A percentile compares a stretch with the other conserved stretches of the same genome.
These are phyloP conservation scores for Mucor indicus DNA, from an alignment of 371 early-diverging fungal genomes.

Conservation along the genomic window DNA sequence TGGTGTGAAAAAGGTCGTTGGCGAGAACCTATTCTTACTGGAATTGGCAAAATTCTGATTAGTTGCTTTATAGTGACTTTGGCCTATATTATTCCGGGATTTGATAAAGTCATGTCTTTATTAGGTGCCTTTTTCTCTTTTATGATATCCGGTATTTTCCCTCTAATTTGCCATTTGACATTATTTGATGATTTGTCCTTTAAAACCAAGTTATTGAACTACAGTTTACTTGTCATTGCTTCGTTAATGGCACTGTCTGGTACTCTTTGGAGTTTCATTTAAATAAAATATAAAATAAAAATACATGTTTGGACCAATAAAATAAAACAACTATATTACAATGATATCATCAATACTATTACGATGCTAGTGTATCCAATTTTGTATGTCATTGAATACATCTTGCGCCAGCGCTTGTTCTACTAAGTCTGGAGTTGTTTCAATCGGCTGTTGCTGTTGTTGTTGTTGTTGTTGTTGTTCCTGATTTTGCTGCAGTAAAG, in stretches of 20 bases:
- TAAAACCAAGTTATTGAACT: constrained; percentile 7
- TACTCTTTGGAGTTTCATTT: constrained; percentile 32
- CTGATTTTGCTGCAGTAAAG: background rate
- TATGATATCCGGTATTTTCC: constrained; percentile 62
- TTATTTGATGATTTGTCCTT: constrained; percentile 30
- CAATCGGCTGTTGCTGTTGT: background rate
- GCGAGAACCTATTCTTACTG: constrained; percentile 21
- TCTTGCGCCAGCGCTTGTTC: too few species aligned
- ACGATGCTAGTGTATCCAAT: constrained; percentile 12
- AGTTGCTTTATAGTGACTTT: constrained; percentile 43
- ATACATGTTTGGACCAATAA: too few species aligned
- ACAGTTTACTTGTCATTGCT: constrained; percentile 15
- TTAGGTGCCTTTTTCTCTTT: constrained; percentile 67
- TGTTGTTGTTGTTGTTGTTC: background rate
- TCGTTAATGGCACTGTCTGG: constrained; percentile 25
- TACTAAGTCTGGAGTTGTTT: too few species aligned
- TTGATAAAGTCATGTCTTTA: constrained; percentile 66
- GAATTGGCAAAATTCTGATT: constrained; percentile 27
- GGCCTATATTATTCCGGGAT: constrained; percentile 58
- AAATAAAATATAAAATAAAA: background rate
- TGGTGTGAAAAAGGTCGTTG: constrained; percentile 23
- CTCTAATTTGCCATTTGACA: constrained; percentile 46
- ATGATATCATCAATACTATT: too few species aligned
- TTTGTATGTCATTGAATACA: constrained; percentile 1
- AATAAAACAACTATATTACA: too few species aligned